Evolutionary conservation across 2,329 filamentous ascomycete species (phyloP).

Genomic region (Monosporascus sp.): DNA sequence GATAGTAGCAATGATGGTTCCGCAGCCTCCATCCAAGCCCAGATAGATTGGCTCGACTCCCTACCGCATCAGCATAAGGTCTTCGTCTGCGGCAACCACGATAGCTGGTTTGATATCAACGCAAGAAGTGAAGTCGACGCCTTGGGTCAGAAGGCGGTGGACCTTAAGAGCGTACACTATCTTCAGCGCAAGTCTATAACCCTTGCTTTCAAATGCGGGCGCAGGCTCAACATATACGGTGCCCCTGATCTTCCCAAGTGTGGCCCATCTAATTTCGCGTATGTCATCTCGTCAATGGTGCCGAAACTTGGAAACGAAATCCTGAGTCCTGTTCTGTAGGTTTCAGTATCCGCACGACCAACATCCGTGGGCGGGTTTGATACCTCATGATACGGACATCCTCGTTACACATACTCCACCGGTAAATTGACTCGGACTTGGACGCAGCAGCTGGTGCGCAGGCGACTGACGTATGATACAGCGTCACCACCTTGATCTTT

Average conservation of each 20-base stretch:
- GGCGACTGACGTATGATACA: constrained; percentile 17
- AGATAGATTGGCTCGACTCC: constrained; percentile 74
- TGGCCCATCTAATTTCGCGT: constrained; percentile 64
- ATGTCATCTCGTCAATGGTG: constrained; percentile 8
- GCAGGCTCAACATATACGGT: constrained; percentile 69
- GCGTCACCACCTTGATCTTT: constrained; percentile 64
- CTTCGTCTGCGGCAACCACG: constrained; percentile 83
- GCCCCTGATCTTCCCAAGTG: constrained; percentile 74
- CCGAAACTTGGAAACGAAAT: not conserved
- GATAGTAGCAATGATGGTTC: constrained; percentile 75
- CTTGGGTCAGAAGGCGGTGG: constrained; percentile 44
- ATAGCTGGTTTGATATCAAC: constrained; percentile 72
- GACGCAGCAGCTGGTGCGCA: not conserved
- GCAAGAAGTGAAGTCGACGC: constrained; percentile 55
- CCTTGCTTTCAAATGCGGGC: constrained; percentile 54
- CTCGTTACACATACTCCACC: constrained; percentile 80
- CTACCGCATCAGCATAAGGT: constrained; percentile 77
- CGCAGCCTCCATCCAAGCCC: constrained; percentile 67
- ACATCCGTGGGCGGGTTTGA: constrained; percentile 66
- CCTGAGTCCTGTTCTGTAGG: constrained; percentile 24
- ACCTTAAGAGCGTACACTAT: constrained; percentile 68
- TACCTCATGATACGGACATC: constrained; percentile 70
- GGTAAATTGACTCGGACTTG: constrained; percentile 30
- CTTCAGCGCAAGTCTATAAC: constrained; percentile 64
- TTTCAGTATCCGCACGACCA: constrained; percentile 67